Base-by-base conservation (phyloP, 257 asterid species). In the Solanum virginianum region DNA sequence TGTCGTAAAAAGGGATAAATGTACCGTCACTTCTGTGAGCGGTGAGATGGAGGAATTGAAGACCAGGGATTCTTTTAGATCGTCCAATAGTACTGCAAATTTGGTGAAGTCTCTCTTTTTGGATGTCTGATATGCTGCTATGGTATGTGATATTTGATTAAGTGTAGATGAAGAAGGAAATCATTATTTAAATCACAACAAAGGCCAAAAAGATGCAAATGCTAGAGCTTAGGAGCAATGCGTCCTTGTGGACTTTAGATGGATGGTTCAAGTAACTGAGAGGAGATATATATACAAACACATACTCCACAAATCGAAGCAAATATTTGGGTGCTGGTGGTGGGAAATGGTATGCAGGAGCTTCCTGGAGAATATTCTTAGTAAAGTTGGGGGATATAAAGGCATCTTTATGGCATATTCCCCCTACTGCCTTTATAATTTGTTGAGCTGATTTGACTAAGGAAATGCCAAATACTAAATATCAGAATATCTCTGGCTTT, bases 361-460 rank as follows among this genome's bases (percentile, higher is more conserved):
- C 74, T 84, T 59, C 62, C 69, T 83, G 68, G 72, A 70, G 85
- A 68, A 79, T 85, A 65, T 60, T 82, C 68, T 83, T 80, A 49
- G 56, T 41, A 57, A 57, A 66, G 85, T 80, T 82, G 51, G 60
- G 65, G 68, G 47, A 66, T 22, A 22, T 72, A 63, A 83, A 57
- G 81, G 88, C 18, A 85, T 86, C 32, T 84, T 60, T 29, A 11
- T 51, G 83, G 90, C 88, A 89, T 91, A 89, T 89, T 85, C 84
- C 87, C 8, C 63, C 51, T 59, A 9, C 41, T 74, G 43, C 60
- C 81, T 74, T 84, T 62, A 81, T 29, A 29, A 80, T 79, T 20
- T 85, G 83, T 65, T 81, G 62, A 83, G 60, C 9, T 65, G 74
- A 63, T 13, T 71, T 86, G 45, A 66, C 74, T 56, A 69, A 59